Conservation (phyloP, 2,329 filamentous ascomycete species). For the Chrysoporthe austroafricana region DNA sequence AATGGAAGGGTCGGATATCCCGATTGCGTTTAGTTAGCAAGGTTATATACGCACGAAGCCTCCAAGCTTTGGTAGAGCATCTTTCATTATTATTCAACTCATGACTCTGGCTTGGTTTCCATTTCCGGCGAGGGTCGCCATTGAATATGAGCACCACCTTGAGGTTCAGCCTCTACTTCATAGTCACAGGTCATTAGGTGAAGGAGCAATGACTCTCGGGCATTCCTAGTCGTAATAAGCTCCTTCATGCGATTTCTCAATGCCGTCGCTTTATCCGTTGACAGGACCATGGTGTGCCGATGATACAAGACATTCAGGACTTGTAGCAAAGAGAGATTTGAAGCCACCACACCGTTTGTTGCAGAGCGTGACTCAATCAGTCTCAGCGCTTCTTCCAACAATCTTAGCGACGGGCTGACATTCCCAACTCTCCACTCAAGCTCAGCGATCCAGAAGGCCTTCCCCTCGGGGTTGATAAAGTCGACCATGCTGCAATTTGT, state of each 20-base stretch:
- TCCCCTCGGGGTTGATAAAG: constrained; percentile 5
- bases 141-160: neutral
- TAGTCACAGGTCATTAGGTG: neutral
- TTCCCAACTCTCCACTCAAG: constrained; percentile 1
- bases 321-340: neutral
- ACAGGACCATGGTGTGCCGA: constrained; percentile 1
- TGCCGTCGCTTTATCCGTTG: neutral
- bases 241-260: neutral
- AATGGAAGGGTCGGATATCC: too few species aligned
- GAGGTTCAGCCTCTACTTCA: neutral
- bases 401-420: neutral
- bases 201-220: neutral
- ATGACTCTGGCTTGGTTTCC: neutral
- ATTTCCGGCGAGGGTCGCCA: constrained; percentile 1
- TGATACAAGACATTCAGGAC: constrained; percentile 6
- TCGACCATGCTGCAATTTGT: neutral
- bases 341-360: neutral
- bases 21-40: neutral
- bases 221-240: neutral
- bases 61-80: neutral
- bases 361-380: neutral
- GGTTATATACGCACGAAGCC: neutral
- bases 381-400: neutral
- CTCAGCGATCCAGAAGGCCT: constrained; percentile 11
- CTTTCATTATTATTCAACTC: neutral